Conservation (phyloP, 2,329 filamentous ascomycete species). For the Teratosphaeria pseudoeucalypti region DNA sequence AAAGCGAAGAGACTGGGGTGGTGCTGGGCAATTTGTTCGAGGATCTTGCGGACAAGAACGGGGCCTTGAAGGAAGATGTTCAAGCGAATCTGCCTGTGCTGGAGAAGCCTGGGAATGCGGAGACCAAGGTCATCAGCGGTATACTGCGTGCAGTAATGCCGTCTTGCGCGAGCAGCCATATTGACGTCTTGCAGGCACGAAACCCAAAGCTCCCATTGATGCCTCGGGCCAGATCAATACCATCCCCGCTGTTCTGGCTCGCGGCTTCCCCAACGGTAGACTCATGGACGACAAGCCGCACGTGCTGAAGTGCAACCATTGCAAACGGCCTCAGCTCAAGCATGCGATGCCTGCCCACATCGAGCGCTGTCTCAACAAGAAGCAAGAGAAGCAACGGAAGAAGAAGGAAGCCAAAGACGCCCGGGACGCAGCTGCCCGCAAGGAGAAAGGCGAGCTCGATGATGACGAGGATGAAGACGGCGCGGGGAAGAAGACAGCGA, state of each 20-base stretch:
- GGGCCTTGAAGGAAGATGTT: conserved; percentile 17
- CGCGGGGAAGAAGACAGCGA: conserved; percentile 22
- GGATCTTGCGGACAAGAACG: conserved; percentile 15
- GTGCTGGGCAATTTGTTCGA: conserved; percentile 22
- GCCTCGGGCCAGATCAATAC: conserved; percentile 34
- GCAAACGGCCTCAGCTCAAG: conserved; percentile 76
- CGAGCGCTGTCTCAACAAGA: conserved; percentile 70
- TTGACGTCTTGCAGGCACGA: conserved; percentile 5
- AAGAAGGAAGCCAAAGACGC: conserved; percentile 54
- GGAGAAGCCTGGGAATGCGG: conserved; percentile 25
- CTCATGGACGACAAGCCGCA: conserved; percentile 73
- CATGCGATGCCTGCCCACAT: conserved; percentile 70
- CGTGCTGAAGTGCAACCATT: conserved; percentile 78
- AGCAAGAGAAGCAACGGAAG: conserved; percentile 55
- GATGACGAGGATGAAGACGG: conserved; percentile 28
- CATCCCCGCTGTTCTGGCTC: conserved; percentile 64
- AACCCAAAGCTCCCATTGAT: conserved; percentile 9
- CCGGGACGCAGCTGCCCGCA: conserved; percentile 39
- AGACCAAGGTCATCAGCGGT: conserved; percentile 21
- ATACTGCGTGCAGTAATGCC: neutral
- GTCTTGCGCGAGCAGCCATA: neutral
- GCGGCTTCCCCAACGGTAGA: conserved; percentile 70
- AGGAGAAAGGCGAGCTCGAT: conserved; percentile 31
- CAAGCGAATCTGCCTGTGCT: conserved; percentile 20
- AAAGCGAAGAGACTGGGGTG: conserved; percentile 11